phyloP scores from a whole-genome alignment of 495 filamentous ascomycete genomes.

The Wilcoxina mikolae region DNA sequence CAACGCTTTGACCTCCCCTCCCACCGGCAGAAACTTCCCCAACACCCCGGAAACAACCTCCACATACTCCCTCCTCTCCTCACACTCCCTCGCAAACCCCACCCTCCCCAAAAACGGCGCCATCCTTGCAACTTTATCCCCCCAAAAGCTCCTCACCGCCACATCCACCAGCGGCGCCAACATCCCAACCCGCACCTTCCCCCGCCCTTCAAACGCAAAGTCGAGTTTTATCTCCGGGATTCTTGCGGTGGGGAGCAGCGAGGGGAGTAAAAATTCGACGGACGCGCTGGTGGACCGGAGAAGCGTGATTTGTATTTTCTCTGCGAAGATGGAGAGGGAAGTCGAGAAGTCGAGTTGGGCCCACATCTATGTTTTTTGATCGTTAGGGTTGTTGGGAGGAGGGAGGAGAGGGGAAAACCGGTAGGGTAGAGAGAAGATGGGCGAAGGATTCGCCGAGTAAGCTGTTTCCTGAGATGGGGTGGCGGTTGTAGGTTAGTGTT shows the following conservation, averaged over 20 bases:
- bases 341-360: not conserved
- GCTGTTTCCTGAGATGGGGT: not conserved
- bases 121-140: not conserved
- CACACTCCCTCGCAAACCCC: not conserved
- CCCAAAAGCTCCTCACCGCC: constrained; percentile 5
- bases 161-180: not conserved
- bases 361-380: not conserved
- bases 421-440: not conserved
- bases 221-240: not conserved
- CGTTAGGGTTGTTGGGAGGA: not conserved
- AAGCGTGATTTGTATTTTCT: not conserved
- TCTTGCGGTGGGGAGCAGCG: not conserved
- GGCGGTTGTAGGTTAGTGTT: no score
- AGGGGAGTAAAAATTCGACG: not conserved
- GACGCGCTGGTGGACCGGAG: not conserved
- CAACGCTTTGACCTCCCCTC: not conserved
- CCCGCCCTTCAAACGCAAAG: constrained; percentile 3
- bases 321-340: not conserved
- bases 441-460: not conserved
- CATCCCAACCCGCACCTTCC: not conserved
- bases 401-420: not conserved
- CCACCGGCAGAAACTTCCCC: not conserved
- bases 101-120: not conserved
- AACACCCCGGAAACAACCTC: constrained; percentile 1
- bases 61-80: not conserved